Conservation (phyloP, 257 asterid species). For the Scutellaria minor region DNA sequence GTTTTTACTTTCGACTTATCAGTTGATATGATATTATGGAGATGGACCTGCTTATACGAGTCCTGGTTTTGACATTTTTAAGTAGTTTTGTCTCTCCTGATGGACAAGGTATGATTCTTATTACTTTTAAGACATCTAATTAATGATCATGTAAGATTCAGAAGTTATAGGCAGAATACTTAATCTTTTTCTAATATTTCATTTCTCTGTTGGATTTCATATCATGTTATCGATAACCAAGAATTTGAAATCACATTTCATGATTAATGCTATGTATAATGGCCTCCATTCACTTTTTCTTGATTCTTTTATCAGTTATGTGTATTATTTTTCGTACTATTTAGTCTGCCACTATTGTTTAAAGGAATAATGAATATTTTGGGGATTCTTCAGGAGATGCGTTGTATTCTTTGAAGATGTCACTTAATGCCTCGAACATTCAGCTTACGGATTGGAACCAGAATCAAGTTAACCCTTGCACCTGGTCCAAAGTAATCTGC, state of each 20-base stretch:
- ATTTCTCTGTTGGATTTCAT: too few species aligned
- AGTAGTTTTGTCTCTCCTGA: constrained; percentile 56
- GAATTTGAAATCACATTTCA: background rate
- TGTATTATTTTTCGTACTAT: background rate
- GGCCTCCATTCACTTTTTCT: background rate
- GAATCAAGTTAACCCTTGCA: constrained; percentile 88
- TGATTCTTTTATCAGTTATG: background rate
- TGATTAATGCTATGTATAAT: background rate
- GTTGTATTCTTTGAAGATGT: constrained; percentile 55
- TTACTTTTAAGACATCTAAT: constrained; percentile 8
- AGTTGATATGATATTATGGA: constrained; percentile 41
- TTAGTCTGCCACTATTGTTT: constrained; percentile 16
- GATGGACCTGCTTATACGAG: constrained; percentile 54
- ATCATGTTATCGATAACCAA: too few species aligned
- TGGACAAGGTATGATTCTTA: constrained; percentile 58
- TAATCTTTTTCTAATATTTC: too few species aligned
- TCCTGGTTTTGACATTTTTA: constrained; percentile 45
- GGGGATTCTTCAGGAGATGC: constrained; percentile 69
- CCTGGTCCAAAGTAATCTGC: constrained; percentile 87
- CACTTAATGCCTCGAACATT: constrained; percentile 67
- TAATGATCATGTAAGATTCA: background rate
- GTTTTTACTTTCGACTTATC: constrained; percentile 16
- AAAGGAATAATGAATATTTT: constrained; percentile 21
- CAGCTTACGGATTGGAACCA: constrained; percentile 85
- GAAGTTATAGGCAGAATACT: too few species aligned